phyloP scores from a whole-genome alignment of 1,284 basidiomycete genomes.

The Phenoliferia sp. region DNA sequence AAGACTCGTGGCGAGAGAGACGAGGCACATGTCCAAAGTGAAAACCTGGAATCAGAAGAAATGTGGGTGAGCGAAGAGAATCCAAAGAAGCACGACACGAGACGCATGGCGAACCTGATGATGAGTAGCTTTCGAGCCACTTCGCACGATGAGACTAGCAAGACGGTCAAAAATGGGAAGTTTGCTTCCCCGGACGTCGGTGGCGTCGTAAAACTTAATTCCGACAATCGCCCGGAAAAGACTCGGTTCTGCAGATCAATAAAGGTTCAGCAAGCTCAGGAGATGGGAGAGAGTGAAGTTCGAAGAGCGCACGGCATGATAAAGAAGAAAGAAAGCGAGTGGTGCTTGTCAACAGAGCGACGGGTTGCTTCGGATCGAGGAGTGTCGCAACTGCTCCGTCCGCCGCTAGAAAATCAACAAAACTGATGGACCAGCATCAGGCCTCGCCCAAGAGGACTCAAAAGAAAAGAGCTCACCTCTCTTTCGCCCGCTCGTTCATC shows the following conservation, averaged over 20 bases:
- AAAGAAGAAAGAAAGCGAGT: conserved; percentile 10
- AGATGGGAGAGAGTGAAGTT: too few species aligned
- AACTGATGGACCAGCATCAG: neutral
- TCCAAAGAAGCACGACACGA: neutral
- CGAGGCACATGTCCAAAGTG: conserved; percentile 2
- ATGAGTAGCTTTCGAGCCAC: neutral
- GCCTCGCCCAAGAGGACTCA: neutral
- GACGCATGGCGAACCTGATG: neutral
- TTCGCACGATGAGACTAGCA: conserved; percentile 9
- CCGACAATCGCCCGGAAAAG: conserved; percentile 20
- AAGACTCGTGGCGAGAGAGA: conserved; percentile 15
- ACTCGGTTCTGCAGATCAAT: conserved; percentile 1
- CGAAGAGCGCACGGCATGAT: conserved; percentile 1
- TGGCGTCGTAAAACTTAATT: conserved; percentile 14
- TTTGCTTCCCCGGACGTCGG: conserved; percentile 7
- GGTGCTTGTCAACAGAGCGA: conserved; percentile 4
- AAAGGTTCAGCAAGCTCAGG: too few species aligned
- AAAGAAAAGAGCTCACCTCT: conserved; percentile 5
- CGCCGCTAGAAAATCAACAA: conserved; percentile 7
- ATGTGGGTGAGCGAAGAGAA: too few species aligned
- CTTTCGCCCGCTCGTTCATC: conserved; percentile 1
- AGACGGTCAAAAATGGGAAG: conserved; percentile 25
- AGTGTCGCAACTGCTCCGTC: conserved; percentile 14
- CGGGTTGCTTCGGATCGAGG: conserved; percentile 20
- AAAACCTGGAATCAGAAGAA: neutral